Evolutionary conservation across 2,329 filamentous ascomycete genomes (phyloP).

Genomic region (Apiospora aurea): DNA sequence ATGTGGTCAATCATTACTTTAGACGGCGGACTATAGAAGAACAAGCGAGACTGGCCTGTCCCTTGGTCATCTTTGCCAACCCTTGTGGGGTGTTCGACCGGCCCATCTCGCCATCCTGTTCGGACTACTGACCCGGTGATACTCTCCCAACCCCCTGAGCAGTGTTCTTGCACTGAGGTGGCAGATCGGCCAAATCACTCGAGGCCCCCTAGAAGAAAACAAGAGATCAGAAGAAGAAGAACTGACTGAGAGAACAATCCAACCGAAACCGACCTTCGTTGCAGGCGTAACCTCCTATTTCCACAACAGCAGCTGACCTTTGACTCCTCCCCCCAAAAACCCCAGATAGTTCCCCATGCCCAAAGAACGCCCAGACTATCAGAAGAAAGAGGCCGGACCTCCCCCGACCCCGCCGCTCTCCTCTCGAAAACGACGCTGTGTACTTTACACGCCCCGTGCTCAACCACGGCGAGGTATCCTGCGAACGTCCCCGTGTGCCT

Average conservation of each 20-base stretch:
- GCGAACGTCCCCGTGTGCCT: background rate
- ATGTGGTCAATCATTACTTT: slow-evolving; percentile 7
- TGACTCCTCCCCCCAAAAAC: background rate
- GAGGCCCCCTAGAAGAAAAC: background rate
- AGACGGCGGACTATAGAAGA: slow-evolving; percentile 3
- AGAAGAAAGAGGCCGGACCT: background rate
- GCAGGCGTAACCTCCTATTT: background rate
- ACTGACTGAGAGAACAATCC: background rate
- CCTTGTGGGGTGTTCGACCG: background rate
- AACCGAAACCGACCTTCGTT: background rate
- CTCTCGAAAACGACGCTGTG: background rate
- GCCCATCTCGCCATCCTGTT: background rate
- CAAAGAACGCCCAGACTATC: background rate
- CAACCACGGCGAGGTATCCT: background rate
- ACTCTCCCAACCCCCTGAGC: background rate
- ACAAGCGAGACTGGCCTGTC: background rate
- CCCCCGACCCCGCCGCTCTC: background rate
- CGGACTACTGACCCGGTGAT: background rate
- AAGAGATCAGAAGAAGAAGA: background rate
- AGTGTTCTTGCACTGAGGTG: background rate
- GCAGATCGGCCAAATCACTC: background rate
- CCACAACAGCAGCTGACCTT: background rate
- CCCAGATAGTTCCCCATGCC: background rate
- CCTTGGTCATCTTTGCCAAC: background rate
- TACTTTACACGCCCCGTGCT: background rate